A percentile compares a stretch with the other conserved stretches of the same genome.
Conservation (phyloP, 345 rosid genomes). For the Arabidopsis suecica region DNA sequence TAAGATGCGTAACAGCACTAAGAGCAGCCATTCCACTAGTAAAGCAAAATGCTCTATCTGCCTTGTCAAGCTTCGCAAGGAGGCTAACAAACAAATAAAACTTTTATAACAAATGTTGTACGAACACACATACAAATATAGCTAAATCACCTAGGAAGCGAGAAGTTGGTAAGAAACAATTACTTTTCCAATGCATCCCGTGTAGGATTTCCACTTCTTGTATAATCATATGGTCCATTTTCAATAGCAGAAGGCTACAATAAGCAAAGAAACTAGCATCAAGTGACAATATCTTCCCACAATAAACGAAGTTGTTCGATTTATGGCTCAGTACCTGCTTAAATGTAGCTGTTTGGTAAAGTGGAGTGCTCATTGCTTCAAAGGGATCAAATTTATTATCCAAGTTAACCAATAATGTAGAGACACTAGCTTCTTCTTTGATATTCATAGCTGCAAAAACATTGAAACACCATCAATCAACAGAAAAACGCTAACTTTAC, state of each 20-base stretch:
- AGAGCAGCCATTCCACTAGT: conserved; percentile 99
- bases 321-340: conserved; percentile 66
- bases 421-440: conserved; percentile 66
- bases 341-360: conserved; percentile 93
- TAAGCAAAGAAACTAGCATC: conserved; percentile 7
- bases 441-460: conserved; percentile 50
- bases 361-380: conserved; percentile 82
- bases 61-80: conserved; percentile 93
- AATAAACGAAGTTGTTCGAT: neutral
- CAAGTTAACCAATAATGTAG: conserved; percentile 73
- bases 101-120: neutral
- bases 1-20: conserved; percentile 75
- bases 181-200: conserved; percentile 88
- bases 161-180: conserved; percentile 11
- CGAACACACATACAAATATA: conserved; percentile 22
- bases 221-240: conserved; percentile 90
- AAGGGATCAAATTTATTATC: conserved; percentile 82
- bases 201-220: conserved; percentile 98
- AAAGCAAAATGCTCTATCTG: conserved; percentile 94
- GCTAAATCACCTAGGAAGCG: neutral
- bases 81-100: conserved; percentile 54
- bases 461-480: conserved; percentile 21
- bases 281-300: neutral
- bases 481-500: neutral
- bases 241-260: conserved; percentile 76